Base-by-base conservation (phyloP, 2,329 filamentous ascomycete species). In the Fusarium sp. region DNA sequence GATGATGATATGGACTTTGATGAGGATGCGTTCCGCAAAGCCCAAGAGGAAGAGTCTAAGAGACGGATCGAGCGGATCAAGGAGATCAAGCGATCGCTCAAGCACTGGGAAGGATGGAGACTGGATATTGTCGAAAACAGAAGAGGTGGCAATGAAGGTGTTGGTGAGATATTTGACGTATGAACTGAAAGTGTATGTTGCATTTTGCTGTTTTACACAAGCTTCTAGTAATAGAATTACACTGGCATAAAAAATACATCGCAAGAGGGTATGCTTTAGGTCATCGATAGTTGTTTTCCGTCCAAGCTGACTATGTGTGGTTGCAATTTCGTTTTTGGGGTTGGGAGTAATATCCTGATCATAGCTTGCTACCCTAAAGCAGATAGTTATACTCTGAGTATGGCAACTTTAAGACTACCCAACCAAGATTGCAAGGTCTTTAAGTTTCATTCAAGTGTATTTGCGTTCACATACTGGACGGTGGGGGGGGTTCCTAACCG, bases 61-160 rank as follows among this genome's bases (percentile, higher is more conserved):
- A 84, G 81, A 71, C 79, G 87, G 43, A 79, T 90, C 37, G 88
- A 90, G 81, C 80, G 88, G 58, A 86, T 90, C 73, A 88, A 86
- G 76, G 85, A 90, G 76, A 80, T 90, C 55, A 90, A 90, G 82
- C 79, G 87, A 58, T 82, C 82, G 2, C 79, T 90, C 52, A 89
- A 88, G 81, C 87, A 88, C 74, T 90, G 88, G 88, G 86, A 90
- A 66, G 87, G 88, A 9, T 90, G 87, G 87, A 83, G 88, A 77
- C 77, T 90, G 72, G 88, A 90, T 74, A 80, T 90, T 71, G 88
- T 90, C 7, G 88, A 90, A 74, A 82, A 81, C 46, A 80, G 87
- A 64, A 80, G 82, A 62, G 85, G 86, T 3, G 86, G 85, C 6
- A 85, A 84, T 1, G 85, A 88, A 67, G 87, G 87, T 0, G 80